These are phyloP conservation scores for Capsicum chinense DNA, from an alignment of 257 asterid species.

Conservation along the genomic window DNA sequence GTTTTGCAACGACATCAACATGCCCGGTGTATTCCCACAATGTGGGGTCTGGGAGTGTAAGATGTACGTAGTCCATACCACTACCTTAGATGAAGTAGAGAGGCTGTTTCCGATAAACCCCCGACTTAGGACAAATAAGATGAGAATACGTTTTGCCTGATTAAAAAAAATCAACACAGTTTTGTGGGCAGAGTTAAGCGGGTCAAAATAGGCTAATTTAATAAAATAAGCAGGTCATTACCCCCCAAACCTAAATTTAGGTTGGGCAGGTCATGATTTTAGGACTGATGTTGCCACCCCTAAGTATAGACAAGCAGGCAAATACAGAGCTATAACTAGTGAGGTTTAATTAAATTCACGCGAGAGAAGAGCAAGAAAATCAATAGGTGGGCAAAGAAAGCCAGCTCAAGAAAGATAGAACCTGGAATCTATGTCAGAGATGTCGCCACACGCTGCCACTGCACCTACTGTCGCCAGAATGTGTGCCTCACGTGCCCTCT, in stretches of 20 bases:
- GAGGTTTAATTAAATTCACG: neutral
- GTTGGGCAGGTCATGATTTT: neutral
- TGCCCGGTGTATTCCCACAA: no score
- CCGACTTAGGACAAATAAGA: no score
- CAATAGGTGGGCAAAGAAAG: neutral
- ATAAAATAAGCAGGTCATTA: neutral
- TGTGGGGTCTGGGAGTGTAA: no score
- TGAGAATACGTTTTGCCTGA: no score
- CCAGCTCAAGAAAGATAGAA: constrained; percentile 17
- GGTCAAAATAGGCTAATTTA: neutral
- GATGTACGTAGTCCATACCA: no score
- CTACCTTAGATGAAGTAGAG: no score
- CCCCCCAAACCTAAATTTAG: neutral
- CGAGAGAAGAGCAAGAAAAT: constrained; percentile 1
- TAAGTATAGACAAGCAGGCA: neutral
- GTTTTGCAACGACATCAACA: no score
- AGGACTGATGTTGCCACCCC: neutral
- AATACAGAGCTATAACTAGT: neutral
- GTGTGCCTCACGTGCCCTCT: neutral
- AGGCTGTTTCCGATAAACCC: no score
- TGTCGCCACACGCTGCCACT: constrained; percentile 6
- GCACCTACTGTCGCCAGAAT: neutral
- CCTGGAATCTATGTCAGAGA: neutral
- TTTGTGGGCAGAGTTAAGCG: neutral
- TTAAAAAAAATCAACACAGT: no score